Conservation (phyloP, 148 eudicot species). For the Rhododendron ferrugineum region DNA sequence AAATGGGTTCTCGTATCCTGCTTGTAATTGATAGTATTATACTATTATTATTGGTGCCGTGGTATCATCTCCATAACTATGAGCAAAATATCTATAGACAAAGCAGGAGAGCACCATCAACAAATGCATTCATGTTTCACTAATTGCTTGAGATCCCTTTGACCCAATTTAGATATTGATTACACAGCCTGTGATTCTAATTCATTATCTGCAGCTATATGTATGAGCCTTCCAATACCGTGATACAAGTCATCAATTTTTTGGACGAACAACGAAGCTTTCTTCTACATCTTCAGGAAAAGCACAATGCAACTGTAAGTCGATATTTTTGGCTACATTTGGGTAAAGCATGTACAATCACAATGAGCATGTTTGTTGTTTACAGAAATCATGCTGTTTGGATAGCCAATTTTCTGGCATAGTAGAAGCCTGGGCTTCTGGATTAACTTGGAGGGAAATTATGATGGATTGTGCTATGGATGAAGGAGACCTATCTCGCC, state of each 20-base stretch:
- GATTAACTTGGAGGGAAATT: conserved; percentile 91
- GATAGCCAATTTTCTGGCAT: conserved; percentile 95
- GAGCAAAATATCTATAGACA: background rate
- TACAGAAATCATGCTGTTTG: conserved; percentile 90
- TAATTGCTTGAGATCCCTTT: background rate
- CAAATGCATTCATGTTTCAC: background rate
- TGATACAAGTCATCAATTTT: conserved; percentile 46
- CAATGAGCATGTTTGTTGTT: conserved; percentile 10
- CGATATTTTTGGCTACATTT: background rate
- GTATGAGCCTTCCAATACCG: conserved; percentile 81
- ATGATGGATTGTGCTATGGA: conserved; percentile 99
- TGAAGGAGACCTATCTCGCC: conserved; percentile 97
- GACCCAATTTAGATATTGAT: background rate
- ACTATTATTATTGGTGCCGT: background rate
- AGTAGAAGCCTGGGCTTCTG: conserved; percentile 99
- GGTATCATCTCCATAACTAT: background rate
- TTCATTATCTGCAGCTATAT: conserved; percentile 56
- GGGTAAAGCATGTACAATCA: background rate
- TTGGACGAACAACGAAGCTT: conserved; percentile 75
- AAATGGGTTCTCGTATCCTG: background rate
- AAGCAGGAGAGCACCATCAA: background rate
- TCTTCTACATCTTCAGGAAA: conserved; percentile 81
- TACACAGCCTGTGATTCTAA: conserved; percentile 6
- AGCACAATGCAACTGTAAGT: conserved; percentile 74
- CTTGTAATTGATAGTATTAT: background rate